These are phyloP conservation scores for Lactarius indigo DNA, from an alignment of 768 basidiomycete genomes.

Conservation along the genomic window DNA sequence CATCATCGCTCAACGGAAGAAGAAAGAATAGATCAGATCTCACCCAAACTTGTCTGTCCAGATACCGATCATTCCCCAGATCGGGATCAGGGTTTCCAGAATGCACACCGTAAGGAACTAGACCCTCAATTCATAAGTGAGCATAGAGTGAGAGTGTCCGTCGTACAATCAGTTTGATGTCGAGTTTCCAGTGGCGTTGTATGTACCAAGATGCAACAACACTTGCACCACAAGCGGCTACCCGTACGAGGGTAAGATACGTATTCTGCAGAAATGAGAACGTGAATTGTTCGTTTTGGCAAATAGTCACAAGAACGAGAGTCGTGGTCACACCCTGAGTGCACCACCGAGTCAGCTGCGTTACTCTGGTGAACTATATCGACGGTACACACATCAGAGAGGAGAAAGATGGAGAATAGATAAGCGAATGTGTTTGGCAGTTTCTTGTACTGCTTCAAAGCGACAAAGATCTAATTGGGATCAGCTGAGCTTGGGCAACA, in stretches of 20 bases:
- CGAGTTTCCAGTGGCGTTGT: constrained; percentile 72
- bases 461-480: constrained; percentile 63
- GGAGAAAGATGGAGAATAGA: constrained; percentile 70
- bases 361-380: background rate
- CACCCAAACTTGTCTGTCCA: constrained; percentile 76
- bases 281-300: constrained; percentile 74
- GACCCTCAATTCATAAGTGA: background rate
- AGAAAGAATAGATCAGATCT: constrained; percentile 23
- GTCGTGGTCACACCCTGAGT: constrained; percentile 76
- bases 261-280: constrained; percentile 83
- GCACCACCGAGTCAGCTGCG: background rate
- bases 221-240: constrained; percentile 65
- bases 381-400: constrained; percentile 58
- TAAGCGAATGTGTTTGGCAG: constrained; percentile 83
- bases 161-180: constrained; percentile 70
- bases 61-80: constrained; percentile 86
- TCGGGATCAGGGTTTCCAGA: constrained; percentile 70
- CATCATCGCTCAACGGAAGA: background rate
- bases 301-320: constrained; percentile 67
- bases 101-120: constrained; percentile 78
- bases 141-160: background rate
- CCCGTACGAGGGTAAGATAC: constrained; percentile 72
- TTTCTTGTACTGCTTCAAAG: constrained; percentile 68
- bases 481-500: background rate
- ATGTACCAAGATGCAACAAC: constrained; percentile 83